These are phyloP conservation scores for Kluyveromyces starmeri DNA, from an alignment of 805 yeast genomes.

Conservation along the genomic window DNA sequence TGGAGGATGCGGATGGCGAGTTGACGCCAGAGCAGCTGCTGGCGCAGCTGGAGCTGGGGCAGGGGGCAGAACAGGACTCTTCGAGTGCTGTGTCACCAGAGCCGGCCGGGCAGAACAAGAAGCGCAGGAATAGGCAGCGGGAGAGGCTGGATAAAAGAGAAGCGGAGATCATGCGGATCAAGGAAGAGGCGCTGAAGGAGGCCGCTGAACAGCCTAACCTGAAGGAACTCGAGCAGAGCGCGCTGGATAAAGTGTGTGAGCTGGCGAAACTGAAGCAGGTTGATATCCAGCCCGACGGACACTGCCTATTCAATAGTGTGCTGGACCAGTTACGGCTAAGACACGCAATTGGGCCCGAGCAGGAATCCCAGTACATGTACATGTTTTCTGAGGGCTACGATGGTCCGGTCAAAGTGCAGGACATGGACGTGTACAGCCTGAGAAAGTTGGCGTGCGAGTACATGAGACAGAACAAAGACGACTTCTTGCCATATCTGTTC, in stretches of 20 bases:
- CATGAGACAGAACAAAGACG: conserved; percentile 55
- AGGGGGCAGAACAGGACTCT: background rate
- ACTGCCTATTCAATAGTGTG: conserved; percentile 82
- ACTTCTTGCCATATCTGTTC: conserved; percentile 72
- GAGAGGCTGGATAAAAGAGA: conserved; percentile 73
- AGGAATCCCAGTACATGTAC: conserved; percentile 8
- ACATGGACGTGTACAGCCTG: conserved; percentile 34
- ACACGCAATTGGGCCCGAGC: conserved; percentile 29
- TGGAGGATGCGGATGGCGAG: conserved; percentile 18
- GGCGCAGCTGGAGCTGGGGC: conserved; percentile 44
- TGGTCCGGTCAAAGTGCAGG: conserved; percentile 4
- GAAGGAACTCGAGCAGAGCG: conserved; percentile 61
- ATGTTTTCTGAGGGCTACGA: conserved; percentile 6
- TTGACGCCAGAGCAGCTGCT: conserved; percentile 62
- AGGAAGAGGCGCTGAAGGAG: conserved; percentile 62
- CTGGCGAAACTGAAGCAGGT: conserved; percentile 41
- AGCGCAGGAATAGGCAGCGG: conserved; percentile 67
- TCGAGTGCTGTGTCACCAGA: background rate
- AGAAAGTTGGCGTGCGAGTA: conserved; percentile 58
- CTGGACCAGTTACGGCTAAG: conserved; percentile 63
- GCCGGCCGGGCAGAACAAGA: conserved; percentile 13
- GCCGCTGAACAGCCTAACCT: conserved; percentile 59
- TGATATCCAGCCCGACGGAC: conserved; percentile 87
- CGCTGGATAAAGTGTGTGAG: conserved; percentile 46
- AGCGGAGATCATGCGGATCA: conserved; percentile 52